Conservation (phyloP, 768 basidiomycete species). For the Leccinellum albellum region DNA sequence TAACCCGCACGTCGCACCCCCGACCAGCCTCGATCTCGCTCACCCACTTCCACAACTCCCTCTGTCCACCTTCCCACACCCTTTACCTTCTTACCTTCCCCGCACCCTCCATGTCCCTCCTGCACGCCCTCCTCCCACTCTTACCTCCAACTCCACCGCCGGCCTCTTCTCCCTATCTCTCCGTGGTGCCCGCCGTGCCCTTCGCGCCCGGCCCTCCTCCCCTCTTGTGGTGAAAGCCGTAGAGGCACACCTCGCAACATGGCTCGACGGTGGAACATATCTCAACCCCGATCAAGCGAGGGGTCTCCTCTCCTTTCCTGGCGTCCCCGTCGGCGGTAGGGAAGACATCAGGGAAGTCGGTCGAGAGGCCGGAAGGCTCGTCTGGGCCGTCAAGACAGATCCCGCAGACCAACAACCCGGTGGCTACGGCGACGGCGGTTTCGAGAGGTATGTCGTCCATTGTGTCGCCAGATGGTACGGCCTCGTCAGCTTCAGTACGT, state of each 20-base stretch:
- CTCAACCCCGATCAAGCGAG: constrained; percentile 45
- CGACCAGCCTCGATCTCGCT: constrained; percentile 53
- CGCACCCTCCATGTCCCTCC: constrained; percentile 55
- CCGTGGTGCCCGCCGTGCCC: constrained; percentile 67
- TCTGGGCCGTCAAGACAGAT: constrained; percentile 56
- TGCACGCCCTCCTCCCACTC: constrained; percentile 34
- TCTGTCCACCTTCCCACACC: constrained; percentile 67
- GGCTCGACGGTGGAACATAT: constrained; percentile 62
- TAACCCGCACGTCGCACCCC: constrained; percentile 69
- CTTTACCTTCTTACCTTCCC: constrained; percentile 66
- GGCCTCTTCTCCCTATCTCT: constrained; percentile 75
- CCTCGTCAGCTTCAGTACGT: constrained; percentile 77
- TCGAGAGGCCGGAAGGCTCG: constrained; percentile 59
- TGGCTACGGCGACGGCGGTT: constrained; percentile 49
- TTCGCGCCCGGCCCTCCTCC: constrained; percentile 51
- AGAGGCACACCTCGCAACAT: constrained; percentile 58
- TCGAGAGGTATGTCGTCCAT: constrained; percentile 78
- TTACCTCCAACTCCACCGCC: constrained; percentile 59
- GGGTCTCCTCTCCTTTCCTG: constrained; percentile 32
- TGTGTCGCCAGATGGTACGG: constrained; percentile 79
- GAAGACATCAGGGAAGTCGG: constrained; percentile 61
- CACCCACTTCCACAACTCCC: constrained; percentile 39
- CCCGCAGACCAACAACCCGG: neutral
- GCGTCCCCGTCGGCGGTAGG: constrained; percentile 48
- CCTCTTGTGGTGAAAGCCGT: constrained; percentile 63